These are phyloP conservation scores for Juglanconis juglandina DNA, from an alignment of 2,329 filamentous ascomycete species.

Conservation along the genomic window DNA sequence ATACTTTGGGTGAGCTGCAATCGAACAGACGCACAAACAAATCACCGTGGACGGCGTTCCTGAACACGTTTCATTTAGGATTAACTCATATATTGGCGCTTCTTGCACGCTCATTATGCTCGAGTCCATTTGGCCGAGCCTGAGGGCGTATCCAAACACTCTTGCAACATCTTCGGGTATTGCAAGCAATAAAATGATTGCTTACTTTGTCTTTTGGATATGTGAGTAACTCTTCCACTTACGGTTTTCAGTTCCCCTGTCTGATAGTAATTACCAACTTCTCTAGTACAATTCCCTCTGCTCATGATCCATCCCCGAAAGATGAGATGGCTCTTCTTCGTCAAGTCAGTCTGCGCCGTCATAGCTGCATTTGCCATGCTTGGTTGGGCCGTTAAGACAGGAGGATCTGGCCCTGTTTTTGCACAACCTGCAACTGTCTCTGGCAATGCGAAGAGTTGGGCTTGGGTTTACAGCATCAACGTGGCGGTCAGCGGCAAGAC, in stretches of 20 bases:
- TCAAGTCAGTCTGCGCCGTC: conserved; percentile 39
- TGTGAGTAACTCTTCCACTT: conserved; percentile 1
- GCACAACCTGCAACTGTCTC: conserved; percentile 23
- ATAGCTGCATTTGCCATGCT: conserved; percentile 17
- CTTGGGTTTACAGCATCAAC: conserved; percentile 40
- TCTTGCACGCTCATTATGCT: conserved; percentile 24
- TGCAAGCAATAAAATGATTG: conserved; percentile 36
- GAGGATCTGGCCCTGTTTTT: conserved; percentile 22
- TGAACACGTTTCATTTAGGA: conserved; percentile 10
- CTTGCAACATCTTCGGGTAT: conserved; percentile 32
- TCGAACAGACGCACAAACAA: background rate
- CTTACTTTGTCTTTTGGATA: conserved; percentile 45
- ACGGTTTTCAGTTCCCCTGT: too few species aligned
- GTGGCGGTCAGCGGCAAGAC: conserved; percentile 47
- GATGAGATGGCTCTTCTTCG: conserved; percentile 39
- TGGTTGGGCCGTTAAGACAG: conserved; percentile 13
- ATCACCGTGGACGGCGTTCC: background rate
- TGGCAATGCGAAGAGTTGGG: conserved; percentile 42
- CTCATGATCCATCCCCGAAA: conserved; percentile 41
- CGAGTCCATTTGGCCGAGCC: conserved; percentile 40
- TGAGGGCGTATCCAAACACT: conserved; percentile 34
- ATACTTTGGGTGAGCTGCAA: conserved; percentile 29
- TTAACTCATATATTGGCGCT: conserved; percentile 23
- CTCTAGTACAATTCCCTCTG: conserved; percentile 36
- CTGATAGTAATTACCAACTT: background rate